Base-by-base conservation (phyloP, 163 green algal genomes). In the Trebouxia gelatinosa region DNA sequence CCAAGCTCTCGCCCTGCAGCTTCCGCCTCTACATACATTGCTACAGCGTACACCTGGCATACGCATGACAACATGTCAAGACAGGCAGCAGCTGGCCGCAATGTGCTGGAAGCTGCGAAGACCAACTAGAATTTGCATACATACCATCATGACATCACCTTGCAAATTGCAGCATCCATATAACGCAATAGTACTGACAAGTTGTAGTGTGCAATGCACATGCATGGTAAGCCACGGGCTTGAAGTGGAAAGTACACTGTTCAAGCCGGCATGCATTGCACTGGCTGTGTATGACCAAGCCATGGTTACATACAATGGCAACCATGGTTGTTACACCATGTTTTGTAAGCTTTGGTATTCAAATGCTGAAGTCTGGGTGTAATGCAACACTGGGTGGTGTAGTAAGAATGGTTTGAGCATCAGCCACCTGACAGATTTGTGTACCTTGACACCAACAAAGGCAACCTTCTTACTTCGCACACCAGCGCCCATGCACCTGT, bases 21-120 rank as follows among this genome's bases (percentile, higher is more conserved):
- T 32, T 91, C 86, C 0, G 84, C 90, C 80, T 97, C 93, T 21
- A 95, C 92, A 81, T 93, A 97, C 40, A 93, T 51, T 0, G 88
- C 83, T 9, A 94, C 82, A 13, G 91, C 85, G 80, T 97, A 97
- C 13, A 97, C 85, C 89, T 95, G n/a, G 84, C 37, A 51, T n/a
- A 28, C 61, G 35, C 16, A 50, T 31, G 5, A 34, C 28, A 48
- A 21, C 9, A 31, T 13, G 32, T 6, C 6, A 32, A 67, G 28
- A 19, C 0, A 9, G 16, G 0, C 17, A 67, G 29, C n/a, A n/a
- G n/a, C n/a, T n/a, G 28, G 29, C 28, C 40, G 61, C 31, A 70
- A 46, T 34, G 13, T 9, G 13, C 13, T 54, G 9, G 43, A 9
- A 23, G 43, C 43, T 54, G 43, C 13, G 13, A 54, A 54, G 9